phyloP scores from a whole-genome alignment of 2,329 filamentous ascomycete genomes.

The Dothiorella sarmentorum region DNA sequence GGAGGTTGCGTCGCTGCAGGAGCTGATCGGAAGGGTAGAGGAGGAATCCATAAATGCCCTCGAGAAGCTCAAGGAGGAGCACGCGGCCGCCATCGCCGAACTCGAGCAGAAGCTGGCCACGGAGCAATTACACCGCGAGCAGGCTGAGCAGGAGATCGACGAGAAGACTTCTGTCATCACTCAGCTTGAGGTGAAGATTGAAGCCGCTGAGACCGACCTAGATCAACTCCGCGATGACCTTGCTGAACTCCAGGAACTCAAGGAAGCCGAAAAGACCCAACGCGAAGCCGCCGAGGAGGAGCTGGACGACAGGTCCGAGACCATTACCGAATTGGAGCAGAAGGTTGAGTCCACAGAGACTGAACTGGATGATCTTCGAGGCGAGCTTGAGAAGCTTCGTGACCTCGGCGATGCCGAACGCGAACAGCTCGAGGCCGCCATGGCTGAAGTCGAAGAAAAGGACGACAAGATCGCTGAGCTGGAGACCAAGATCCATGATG shows the following conservation, averaged over 20 bases:
- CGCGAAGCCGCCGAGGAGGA: constrained; percentile 37
- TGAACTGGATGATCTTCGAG: constrained; percentile 28
- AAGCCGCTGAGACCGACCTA: constrained; percentile 36
- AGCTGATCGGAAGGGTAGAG: constrained; percentile 40
- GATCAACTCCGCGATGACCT: constrained; percentile 33
- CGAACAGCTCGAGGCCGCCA: constrained; percentile 42
- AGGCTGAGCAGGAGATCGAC: constrained; percentile 38
- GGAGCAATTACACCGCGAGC: constrained; percentile 36
- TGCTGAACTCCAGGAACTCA: constrained; percentile 32
- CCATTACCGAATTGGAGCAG: constrained; percentile 38
- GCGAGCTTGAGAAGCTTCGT: constrained; percentile 37
- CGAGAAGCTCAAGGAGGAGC: constrained; percentile 38
- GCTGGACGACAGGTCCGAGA: constrained; percentile 35
- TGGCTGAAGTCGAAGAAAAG: constrained; percentile 42
- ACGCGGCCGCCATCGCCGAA: constrained; percentile 25
- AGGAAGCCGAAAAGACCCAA: constrained; percentile 31
- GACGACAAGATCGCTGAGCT: constrained; percentile 41
- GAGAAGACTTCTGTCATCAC: constrained; percentile 40
- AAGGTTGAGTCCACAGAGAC: constrained; percentile 34
- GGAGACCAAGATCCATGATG: constrained; percentile 37
- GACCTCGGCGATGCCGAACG: constrained; percentile 40
- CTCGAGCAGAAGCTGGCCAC: constrained; percentile 37
- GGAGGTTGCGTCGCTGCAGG: constrained; percentile 38
- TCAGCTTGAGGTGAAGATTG: constrained; percentile 37
- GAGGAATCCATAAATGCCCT: constrained; percentile 36